Conservation (phyloP, 176 grass and related monocot species). For the Saccharum spontaneum region DNA sequence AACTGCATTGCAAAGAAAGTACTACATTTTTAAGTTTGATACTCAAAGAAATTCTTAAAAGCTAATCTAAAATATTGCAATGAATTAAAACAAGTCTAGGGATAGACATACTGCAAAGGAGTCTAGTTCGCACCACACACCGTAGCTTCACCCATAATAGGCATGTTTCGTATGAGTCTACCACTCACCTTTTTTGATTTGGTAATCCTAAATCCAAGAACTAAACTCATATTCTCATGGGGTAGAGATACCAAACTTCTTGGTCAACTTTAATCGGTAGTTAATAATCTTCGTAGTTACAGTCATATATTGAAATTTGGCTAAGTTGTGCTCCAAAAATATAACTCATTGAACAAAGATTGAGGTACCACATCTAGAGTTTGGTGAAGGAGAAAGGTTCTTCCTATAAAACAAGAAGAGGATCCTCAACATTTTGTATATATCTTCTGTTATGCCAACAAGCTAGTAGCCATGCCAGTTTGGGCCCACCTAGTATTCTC, state of each 20-base stretch:
- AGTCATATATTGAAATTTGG: not conserved
- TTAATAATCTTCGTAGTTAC: not conserved
- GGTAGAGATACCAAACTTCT: not conserved
- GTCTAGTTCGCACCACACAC: not conserved
- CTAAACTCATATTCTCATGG: not conserved
- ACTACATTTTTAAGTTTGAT: not conserved
- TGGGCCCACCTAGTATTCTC: not conserved
- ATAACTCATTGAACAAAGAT: not conserved
- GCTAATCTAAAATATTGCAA: not conserved
- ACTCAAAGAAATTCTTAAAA: not conserved
- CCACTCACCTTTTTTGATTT: not conserved
- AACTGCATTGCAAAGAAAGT: not conserved
- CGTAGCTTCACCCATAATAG: not conserved
- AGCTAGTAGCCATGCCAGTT: not conserved
- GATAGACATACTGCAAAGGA: not conserved
- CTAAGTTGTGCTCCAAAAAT: not conserved
- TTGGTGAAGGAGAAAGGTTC: not conserved
- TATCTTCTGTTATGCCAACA: not conserved
- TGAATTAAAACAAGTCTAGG: not conserved
- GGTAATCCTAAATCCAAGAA: not conserved
- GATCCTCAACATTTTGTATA: not conserved
- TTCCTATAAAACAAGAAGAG: not conserved
- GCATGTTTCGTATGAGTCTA: not conserved
- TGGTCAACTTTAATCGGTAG: not conserved
- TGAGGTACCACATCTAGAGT: not conserved